Evolutionary conservation across 768 basidiomycete species (phyloP), one percentile per base, ranked within the genome.

Genomic region (Hirschioporus abietinus): DNA sequence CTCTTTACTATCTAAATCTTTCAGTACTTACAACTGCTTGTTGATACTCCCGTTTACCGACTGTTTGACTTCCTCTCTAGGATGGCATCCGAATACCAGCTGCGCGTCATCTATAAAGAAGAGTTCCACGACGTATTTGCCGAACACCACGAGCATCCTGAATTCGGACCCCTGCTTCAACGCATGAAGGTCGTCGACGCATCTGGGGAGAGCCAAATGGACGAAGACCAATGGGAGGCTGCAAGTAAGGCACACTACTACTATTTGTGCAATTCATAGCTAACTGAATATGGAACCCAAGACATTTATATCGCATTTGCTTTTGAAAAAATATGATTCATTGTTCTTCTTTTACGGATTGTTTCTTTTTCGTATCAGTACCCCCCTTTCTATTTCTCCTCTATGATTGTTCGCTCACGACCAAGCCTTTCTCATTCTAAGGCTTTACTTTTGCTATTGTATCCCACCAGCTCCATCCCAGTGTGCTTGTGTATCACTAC

Each of bases 211-310:
- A 96, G 93, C 72, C 80, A 92, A 64, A 97, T 99, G 93, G 88
- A 95, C 70, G 91, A 92, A 70, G 90, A 92, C 71, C 96, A 99
- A 77, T 97, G 96, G 93, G 95, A 98, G 73, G 96, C 96, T 69
- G 95, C 95, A n/a, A 98, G 97, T 98, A 77, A 78, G 95, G 86
- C 15, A 12, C 35, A 62, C 64, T 63, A 63, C 26, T 65, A 10
- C 30, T 68, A 9, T 18, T 64, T 0, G 23, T 27, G 17, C 35
- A 24, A 34, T 9, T 24, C 17, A 66, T 66, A 30, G 25, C 64
- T 73, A n/a, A 71, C 65, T 68, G 27, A 61, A 61, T 52, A 26
- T 64, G 58, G 24, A 1, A 42, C 57, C 25, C 0, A 72, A 98
- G 96, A 96, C 75, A 88, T 98, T 64, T 98, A 98, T 71, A 85